Evolutionary conservation across 768 basidiomycete species (phyloP).

Genomic region (Termitomyces sp.): DNA sequence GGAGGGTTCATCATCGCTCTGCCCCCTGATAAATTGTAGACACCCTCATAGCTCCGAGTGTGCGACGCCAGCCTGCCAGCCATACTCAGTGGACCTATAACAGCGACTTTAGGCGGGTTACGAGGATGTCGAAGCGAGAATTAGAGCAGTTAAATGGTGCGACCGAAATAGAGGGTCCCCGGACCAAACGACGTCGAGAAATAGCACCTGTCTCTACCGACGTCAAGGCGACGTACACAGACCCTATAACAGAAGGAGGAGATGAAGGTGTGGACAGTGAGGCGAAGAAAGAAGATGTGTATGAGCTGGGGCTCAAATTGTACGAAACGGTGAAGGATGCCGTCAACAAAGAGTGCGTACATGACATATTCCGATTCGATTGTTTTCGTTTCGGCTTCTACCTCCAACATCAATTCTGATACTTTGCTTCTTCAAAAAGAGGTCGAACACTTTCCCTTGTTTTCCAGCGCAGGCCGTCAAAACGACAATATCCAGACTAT

Average conservation of each 20-base stretch:
- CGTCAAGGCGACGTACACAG: slow-evolving; percentile 31
- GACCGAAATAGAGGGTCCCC: slow-evolving; percentile 31
- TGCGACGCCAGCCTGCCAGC: slow-evolving; percentile 3
- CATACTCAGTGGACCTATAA: slow-evolving; percentile 1
- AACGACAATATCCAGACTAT: slow-evolving; percentile 80
- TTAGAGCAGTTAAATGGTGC: slow-evolving; percentile 27
- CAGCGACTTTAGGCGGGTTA: neutral
- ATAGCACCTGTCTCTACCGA: slow-evolving; percentile 31
- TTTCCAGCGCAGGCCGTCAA: slow-evolving; percentile 67
- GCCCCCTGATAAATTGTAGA: slow-evolving; percentile 9
- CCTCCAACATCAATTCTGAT: slow-evolving; percentile 22
- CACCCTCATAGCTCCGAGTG: slow-evolving; percentile 7
- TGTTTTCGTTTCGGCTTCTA: slow-evolving; percentile 24
- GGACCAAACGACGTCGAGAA: slow-evolving; percentile 40
- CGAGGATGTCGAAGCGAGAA: slow-evolving; percentile 36
- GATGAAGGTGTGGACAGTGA: slow-evolving; percentile 15
- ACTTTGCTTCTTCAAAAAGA: slow-evolving; percentile 32
- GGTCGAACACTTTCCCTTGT: slow-evolving; percentile 57
- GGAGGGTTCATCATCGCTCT: slow-evolving; percentile 10
- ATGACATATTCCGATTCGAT: slow-evolving; percentile 40
- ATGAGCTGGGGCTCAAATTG: slow-evolving; percentile 62
- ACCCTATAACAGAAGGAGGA: slow-evolving; percentile 21
- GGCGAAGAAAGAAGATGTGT: slow-evolving; percentile 36
- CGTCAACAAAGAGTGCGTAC: slow-evolving; percentile 83
- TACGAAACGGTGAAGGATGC: slow-evolving; percentile 81